Base-by-base conservation (phyloP, 2,329 filamentous ascomycete species). In the Xylariales sp. region DNA sequence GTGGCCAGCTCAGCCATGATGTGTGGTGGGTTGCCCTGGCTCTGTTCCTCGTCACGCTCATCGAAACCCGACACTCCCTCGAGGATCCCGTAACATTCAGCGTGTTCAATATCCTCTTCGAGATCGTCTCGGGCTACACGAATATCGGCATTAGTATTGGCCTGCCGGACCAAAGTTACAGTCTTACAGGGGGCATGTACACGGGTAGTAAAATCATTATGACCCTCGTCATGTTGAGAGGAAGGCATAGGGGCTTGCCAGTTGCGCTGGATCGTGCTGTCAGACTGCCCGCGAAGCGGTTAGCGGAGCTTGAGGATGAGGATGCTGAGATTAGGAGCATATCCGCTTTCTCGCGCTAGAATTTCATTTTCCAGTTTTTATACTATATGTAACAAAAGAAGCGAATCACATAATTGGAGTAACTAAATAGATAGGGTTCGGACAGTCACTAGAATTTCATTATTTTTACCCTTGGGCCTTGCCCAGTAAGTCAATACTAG, bases 351-450 rank as follows among this genome's bases (percentile, higher is more conserved):
- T 46, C 43, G 12, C 14, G 43, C 43, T 46, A 46, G 43, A 46
- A 46, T 46, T 46, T 46, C 14, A 46, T 46, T 46, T 46, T 46
- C 43, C 43, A n/a, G 43, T 46, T 46, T 46, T 46, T 23, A 46
- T 46, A 46, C 43, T 46, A 46, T 46, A 46, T 46, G 43, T 46
- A 46, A 46, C 43, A n/a, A n/a, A 46, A 46, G 10, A 46, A 46
- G 43, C 43, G 43, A 46, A 46, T 46, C 43, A 46, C 43, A 46
- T 46, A 46, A 46, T 46, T 46, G 43, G 43, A 46, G 43, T 46
- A 14, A 46, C 12, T 46, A 46, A 46, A 46, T 46, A 46, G 43
- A 46, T 46, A 46, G 43, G 43, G 43, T 46, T 46, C 12, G 43
- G 43, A 46, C 43, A 46, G 43, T 46, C 43, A 46, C 43, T 46